These are phyloP conservation scores for Rhizoclosmatium globosum DNA, from an alignment of 192 early-diverging fungal species.

Conservation along the genomic window DNA sequence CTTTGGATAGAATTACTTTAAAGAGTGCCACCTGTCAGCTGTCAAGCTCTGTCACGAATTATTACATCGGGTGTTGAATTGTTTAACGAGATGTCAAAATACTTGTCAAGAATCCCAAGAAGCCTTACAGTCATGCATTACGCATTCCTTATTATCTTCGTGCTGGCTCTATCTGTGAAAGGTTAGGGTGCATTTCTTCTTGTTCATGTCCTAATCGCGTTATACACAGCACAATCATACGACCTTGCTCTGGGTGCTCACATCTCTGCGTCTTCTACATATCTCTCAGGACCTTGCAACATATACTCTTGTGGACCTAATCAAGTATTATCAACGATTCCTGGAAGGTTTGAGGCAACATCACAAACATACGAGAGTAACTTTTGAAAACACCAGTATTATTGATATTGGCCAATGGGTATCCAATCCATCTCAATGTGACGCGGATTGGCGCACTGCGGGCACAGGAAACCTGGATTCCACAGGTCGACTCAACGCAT, in stretches of 20 bases:
- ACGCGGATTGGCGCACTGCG: conserved; percentile 9
- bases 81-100: no score
- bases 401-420: conserved; percentile 12
- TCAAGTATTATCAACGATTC: background rate
- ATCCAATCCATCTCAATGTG: background rate
- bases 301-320: conserved; percentile 9
- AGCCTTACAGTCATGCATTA: no score
- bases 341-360: background rate
- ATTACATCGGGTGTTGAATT: no score
- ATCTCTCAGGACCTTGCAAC: background rate
- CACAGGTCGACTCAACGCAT: conserved; percentile 2
- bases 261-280: background rate
- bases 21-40: no score
- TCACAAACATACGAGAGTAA: background rate
- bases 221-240: background rate
- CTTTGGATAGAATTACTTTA: no score
- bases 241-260: background rate
- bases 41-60: no score
- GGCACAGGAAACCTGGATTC: background rate
- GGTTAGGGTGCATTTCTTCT: no score
- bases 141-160: no score
- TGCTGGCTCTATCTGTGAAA: no score
- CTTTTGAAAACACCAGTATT: background rate
- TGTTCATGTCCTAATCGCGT: no score
- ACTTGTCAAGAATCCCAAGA: no score